Percentiles rank a stretch among this genome's conserved stretches.
These are phyloP conservation scores for Salix arbutifolia DNA, from an alignment of 345 rosid species.

Conservation along the genomic window DNA sequence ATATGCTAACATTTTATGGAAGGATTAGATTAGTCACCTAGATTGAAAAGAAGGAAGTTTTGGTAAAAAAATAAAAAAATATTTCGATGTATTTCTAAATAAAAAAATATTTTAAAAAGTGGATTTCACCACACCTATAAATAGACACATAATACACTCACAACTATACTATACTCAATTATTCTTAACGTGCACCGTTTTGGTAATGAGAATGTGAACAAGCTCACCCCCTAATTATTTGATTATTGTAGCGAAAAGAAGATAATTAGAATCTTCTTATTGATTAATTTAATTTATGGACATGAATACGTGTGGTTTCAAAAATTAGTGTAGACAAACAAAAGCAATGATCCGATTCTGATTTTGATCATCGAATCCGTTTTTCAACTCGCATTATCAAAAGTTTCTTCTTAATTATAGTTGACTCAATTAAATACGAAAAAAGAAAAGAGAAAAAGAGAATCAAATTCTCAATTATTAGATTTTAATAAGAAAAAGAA, in stretches of 20 bases:
- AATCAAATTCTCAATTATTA: slow-evolving; percentile 21
- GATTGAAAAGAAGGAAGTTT: slow-evolving; percentile 8
- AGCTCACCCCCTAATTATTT: neutral
- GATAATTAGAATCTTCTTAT: neutral
- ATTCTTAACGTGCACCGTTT: no score
- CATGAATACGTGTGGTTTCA: slow-evolving; percentile 10
- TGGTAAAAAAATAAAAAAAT: no score
- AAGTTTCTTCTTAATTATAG: neutral
- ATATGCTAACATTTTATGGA: slow-evolving; percentile 8
- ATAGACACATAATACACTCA: no score
- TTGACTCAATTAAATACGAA: neutral
- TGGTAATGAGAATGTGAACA: no score
- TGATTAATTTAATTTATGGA: neutral
- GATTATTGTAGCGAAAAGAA: neutral
- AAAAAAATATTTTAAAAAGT: no score
- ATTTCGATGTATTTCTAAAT: no score
- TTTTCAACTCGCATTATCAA: neutral
- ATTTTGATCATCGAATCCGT: neutral
- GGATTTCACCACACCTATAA: no score
- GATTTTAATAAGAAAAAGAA: neutral
- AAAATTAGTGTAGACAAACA: neutral
- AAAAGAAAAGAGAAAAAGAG: neutral
- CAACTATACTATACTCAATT: no score
- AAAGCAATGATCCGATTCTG: slow-evolving; percentile 7
- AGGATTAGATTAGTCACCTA: slow-evolving; percentile 11